phyloP scores from a whole-genome alignment of 768 basidiomycete species.

The Cystofilobasidium macerans region DNA sequence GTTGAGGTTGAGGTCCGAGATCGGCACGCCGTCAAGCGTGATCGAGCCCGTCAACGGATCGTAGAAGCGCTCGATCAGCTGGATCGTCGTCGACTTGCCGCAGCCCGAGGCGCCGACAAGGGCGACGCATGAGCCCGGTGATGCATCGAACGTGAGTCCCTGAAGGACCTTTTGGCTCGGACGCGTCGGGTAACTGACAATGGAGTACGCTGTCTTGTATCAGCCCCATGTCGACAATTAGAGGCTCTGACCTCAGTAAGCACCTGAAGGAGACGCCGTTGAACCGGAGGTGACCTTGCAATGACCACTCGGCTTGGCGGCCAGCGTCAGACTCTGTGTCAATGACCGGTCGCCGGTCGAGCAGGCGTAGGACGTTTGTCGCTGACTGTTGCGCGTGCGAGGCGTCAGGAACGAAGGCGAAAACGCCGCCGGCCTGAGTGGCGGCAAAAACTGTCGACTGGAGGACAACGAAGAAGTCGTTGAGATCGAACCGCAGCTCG shows the following conservation, averaged over 20 bases:
- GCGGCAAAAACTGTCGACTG: conserved; percentile 9
- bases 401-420: conserved; percentile 55
- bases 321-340: too few relatives aligned
- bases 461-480: conserved; percentile 63
- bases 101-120: conserved; percentile 42
- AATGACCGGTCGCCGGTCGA: conserved; percentile 48
- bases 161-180: too few relatives aligned
- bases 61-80: conserved; percentile 37
- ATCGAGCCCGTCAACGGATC: conserved; percentile 32
- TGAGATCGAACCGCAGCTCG: conserved; percentile 15
- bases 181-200: too few relatives aligned
- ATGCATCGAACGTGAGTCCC: too few relatives aligned
- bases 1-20: conserved; percentile 40
- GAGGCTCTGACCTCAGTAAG: too few relatives aligned
- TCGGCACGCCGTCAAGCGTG: conserved; percentile 35
- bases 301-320: too few relatives aligned
- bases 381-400: conserved; percentile 72
- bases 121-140: too few relatives aligned
- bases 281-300: too few relatives aligned
- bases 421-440: conserved; percentile 63
- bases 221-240: too few relatives aligned
- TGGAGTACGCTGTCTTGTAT: too few relatives aligned
- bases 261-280: too few relatives aligned
- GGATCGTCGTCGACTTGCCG: conserved; percentile 48
- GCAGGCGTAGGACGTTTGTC: conserved; percentile 58